Percentiles rank a stretch among this genome's conserved stretches.
Evolutionary conservation across 1,284 basidiomycete genomes (phyloP).

Genomic region (Heterobasidion occidentale): DNA sequence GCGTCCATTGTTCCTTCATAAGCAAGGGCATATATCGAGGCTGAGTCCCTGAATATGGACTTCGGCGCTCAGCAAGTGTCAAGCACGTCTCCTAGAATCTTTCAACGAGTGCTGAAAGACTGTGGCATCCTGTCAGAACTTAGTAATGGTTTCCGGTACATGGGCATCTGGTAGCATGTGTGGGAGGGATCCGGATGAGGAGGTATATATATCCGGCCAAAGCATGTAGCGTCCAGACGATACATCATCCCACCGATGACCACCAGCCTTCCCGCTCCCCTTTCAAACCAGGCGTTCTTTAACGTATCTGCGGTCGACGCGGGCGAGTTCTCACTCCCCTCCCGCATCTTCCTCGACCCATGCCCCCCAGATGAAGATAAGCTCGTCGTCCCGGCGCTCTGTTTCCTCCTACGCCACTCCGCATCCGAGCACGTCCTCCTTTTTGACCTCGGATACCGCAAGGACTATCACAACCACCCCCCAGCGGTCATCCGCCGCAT

Average conservation of each 20-base stretch:
- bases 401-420: conserved; percentile 43
- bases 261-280: conserved; percentile 1
- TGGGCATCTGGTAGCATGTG: too few relatives aligned
- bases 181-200: too few relatives aligned
- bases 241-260: background rate
- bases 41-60: background rate
- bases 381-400: conserved; percentile 31
- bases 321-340: background rate
- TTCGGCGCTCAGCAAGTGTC: background rate
- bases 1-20: too few relatives aligned
- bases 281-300: background rate
- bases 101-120: too few relatives aligned
- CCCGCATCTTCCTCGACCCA: background rate
- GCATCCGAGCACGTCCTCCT: conserved; percentile 29
- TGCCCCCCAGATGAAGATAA: conserved; percentile 2
- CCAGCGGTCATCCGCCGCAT: conserved; percentile 22
- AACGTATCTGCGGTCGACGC: conserved; percentile 3
- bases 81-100: background rate
- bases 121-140: too few relatives aligned
- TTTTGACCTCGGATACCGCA: conserved; percentile 47
- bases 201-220: too few relatives aligned
- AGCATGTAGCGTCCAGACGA: too few relatives aligned
- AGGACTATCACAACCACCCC: conserved; percentile 35
- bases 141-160: too few relatives aligned
- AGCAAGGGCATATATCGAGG: background rate